These are phyloP conservation scores for Pythium aphanidermatum DNA, from an alignment of 352 stramenopile genomes.

Conservation along the genomic window DNA sequence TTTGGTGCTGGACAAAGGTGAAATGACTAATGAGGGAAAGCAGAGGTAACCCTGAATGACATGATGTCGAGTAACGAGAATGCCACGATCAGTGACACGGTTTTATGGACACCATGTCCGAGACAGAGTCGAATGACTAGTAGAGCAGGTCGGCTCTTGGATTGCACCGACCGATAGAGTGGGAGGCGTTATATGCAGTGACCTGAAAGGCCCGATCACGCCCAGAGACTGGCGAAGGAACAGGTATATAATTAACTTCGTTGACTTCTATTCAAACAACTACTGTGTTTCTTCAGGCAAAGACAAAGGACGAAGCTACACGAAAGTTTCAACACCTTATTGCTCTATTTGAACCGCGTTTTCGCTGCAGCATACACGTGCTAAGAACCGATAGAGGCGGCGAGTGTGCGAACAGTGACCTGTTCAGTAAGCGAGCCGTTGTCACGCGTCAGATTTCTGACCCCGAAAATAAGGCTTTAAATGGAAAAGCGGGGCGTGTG, in stretches of 20 bases:
- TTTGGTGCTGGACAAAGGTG: conserved; percentile 2
- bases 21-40: not conserved
- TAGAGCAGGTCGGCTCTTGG: not conserved
- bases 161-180: conserved; percentile 5
- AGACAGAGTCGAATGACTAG: conserved; percentile 1
- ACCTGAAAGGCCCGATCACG: conserved; percentile 16
- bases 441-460: conserved; percentile 21
- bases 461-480: conserved; percentile 16
- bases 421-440: conserved; percentile 21
- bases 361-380: conserved; percentile 6
- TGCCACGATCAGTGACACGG: no score
- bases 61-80: no score
- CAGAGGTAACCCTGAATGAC: not conserved
- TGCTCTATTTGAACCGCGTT: conserved; percentile 1
- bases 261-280: conserved; percentile 10
- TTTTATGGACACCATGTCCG: not conserved
- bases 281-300: conserved; percentile 6
- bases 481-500: conserved; percentile 31
- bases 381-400: conserved; percentile 13
- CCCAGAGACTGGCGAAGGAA: not conserved
- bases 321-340: conserved; percentile 16
- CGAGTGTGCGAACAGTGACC: conserved; percentile 22
- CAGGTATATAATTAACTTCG: conserved; percentile 16
- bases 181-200: conserved; percentile 13
- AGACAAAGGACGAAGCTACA: conserved; percentile 9